Percentiles rank a stretch among this genome's conserved stretches.
Conservation (phyloP, 2,329 filamentous ascomycete species). For the Curvularia sp. region DNA sequence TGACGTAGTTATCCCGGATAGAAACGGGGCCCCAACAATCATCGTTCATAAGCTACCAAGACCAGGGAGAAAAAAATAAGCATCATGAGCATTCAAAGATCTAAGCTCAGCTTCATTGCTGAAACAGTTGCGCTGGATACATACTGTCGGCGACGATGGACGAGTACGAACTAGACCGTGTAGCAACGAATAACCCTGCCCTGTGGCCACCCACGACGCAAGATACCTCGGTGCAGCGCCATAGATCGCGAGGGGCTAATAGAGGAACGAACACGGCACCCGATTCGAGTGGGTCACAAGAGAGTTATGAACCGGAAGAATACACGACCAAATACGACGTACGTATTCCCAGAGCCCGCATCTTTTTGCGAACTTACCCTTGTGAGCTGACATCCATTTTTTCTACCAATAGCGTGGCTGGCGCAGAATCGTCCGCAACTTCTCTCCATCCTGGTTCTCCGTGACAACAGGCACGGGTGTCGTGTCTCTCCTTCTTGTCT, state of each 20-base stretch:
- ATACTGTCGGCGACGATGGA: conserved; percentile 29
- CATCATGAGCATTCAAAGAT: too few species aligned
- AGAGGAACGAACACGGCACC: conserved; percentile 8
- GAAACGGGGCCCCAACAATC: conserved; percentile 11
- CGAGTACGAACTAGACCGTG: conserved; percentile 36
- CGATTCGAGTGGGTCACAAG: conserved; percentile 6
- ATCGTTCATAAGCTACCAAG: background rate
- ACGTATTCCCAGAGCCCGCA: background rate
- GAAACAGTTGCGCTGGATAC: background rate
- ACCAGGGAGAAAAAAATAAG: background rate
- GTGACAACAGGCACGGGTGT: conserved; percentile 70
- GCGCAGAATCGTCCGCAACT: conserved; percentile 48
- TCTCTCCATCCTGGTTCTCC: conserved; percentile 49
- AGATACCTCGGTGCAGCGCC: conserved; percentile 21
- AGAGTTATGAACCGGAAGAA: conserved; percentile 2
- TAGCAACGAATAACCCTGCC: conserved; percentile 39
- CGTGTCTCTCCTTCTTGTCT: conserved; percentile 67
- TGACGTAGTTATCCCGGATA: background rate
- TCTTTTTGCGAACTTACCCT: too few species aligned
- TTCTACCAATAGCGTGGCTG: conserved; percentile 36
- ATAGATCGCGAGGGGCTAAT: conserved; percentile 20
- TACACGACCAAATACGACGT: conserved; percentile 40
- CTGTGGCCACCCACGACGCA: conserved; percentile 33
- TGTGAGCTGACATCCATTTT: background rate
- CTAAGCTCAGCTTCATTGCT: background rate